Evolutionary conservation across 2,329 filamentous ascomycete species (phyloP), one percentile per base, ranked within the genome.

Genomic region (Samsoniella hepiali): DNA sequence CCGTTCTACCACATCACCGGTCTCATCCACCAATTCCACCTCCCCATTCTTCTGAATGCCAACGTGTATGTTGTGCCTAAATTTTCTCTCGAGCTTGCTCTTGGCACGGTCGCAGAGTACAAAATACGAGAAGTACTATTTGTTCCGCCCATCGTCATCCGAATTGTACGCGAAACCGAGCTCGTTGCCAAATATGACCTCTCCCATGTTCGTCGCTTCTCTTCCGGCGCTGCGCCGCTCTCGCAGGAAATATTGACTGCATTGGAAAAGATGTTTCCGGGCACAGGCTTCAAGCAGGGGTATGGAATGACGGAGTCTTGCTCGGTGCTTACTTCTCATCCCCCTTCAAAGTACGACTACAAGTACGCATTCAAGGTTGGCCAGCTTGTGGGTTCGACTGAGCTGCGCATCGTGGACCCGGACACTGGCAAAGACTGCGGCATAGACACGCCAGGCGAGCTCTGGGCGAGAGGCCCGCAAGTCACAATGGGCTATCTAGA

Each of bases 301-400:
- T 96, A 96, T 72, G 91, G 92, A 50, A 89, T 90, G 86, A 90
- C 87, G 0, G 87, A 89, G 71, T 83, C 79, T 0, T 89, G 85
- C 70, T 80, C 78, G 2, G 88, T 84, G 67, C 86, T 90, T 65
- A 88, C 85, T 0, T 79, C 83, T 0, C 86, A 88, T 61, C 84
- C 86, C 5, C 81, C 81, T 0, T 77, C 79, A 1, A 79, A 81
- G 55, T 85, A 83, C 65, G 77, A 77, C 13, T 89, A 84, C 74
- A 79, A 82, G 55, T 84, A 88, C 66, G 85, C 81, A 0, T 78
- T 84, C 67, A 78, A 75, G 0, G 84, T 84, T 2, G 85, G 85
- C 32, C 80, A 78, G 3, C 78, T 88, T 13, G 81, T 86, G 5
- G 81, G 84, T 0, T 81, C 78, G 13, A 89, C 87, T 0, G 82